phyloP scores from a whole-genome alignment of 345 rosid species.

The Aurinia saxatilis region DNA sequence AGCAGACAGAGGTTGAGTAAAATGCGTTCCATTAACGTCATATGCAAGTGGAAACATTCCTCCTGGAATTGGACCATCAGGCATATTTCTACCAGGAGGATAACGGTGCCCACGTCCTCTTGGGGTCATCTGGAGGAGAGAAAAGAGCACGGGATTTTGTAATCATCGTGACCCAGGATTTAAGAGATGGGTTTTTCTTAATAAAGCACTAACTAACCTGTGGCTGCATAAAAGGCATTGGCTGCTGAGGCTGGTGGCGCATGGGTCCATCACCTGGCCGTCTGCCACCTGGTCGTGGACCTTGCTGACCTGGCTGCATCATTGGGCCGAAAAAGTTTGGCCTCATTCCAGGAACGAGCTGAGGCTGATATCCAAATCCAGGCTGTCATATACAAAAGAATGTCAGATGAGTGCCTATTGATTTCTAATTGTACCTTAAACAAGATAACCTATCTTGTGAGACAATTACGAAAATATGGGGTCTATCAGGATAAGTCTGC shows the following conservation, averaged over 20 bases:
- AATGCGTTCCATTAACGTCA: slow-evolving; percentile 56
- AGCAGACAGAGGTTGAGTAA: slow-evolving; percentile 47
- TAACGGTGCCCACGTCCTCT: slow-evolving; percentile 75
- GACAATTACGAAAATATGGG: background rate
- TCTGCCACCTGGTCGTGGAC: slow-evolving; percentile 80
- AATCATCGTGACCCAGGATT: background rate
- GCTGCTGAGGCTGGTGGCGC: slow-evolving; percentile 79
- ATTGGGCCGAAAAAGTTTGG: slow-evolving; percentile 48
- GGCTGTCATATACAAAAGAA: slow-evolving; percentile 41
- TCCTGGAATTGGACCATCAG: slow-evolving; percentile 66
- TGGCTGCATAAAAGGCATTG: slow-evolving; percentile 74
- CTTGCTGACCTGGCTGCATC: slow-evolving; percentile 93
- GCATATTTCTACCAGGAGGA: slow-evolving; percentile 77
- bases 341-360: slow-evolving; percentile 91
- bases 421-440: background rate
- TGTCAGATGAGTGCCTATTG: background rate
- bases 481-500: background rate
- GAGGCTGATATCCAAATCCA: slow-evolving; percentile 96
- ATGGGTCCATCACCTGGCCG: slow-evolving; percentile 55
- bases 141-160: background rate
- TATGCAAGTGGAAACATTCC: slow-evolving; percentile 72
- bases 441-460: background rate
- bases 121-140: slow-evolving; percentile 61
- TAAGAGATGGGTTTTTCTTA: background rate
- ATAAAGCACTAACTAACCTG: slow-evolving; percentile 40